Evolutionary conservation across 23 red algal genomes (phyloP).

Genomic region (Gracilaria gracilis): DNA sequence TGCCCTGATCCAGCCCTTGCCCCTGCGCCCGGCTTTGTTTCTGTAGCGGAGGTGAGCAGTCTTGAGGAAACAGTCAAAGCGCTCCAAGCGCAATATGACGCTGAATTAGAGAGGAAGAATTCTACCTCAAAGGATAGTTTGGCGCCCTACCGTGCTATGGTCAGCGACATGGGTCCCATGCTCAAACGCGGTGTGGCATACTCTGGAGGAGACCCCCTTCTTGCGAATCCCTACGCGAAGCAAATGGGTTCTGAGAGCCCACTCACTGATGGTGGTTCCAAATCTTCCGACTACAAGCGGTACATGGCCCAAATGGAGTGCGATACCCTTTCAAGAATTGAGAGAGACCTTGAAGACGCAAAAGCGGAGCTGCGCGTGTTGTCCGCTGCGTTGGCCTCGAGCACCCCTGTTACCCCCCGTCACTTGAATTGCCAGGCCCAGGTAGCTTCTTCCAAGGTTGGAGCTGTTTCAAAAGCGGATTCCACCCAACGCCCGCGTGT

Average conservation of each 20-base stretch:
- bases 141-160: slow-evolving; percentile 37
- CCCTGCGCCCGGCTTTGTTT: slow-evolving; percentile 71
- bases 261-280: slow-evolving; percentile 46
- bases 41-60: slow-evolving; percentile 47
- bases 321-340: slow-evolving; percentile 66
- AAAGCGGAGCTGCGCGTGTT: slow-evolving; percentile 69
- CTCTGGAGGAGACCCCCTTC: slow-evolving; percentile 58
- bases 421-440: slow-evolving; percentile 38
- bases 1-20: slow-evolving; percentile 68
- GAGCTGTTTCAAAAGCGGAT: background rate
- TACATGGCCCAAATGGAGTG: slow-evolving; percentile 64
- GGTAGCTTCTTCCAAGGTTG: slow-evolving; percentile 18
- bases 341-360: slow-evolving; percentile 63
- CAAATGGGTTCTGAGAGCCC: slow-evolving; percentile 44
- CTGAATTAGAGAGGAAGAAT: slow-evolving; percentile 39
- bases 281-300: slow-evolving; percentile 67
- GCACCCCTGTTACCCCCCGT: slow-evolving; percentile 32
- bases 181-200: slow-evolving; percentile 59
- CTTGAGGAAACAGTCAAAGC: slow-evolving; percentile 44
- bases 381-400: slow-evolving; percentile 49
- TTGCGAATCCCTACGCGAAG: slow-evolving; percentile 63
- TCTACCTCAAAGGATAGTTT: slow-evolving; percentile 44
- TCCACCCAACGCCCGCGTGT: slow-evolving; percentile 32
- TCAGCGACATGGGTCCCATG: slow-evolving; percentile 59
- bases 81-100: slow-evolving; percentile 59